phyloP scores from a whole-genome alignment of 164 flowering plant genomes.

The Annona cherimola region DNA sequence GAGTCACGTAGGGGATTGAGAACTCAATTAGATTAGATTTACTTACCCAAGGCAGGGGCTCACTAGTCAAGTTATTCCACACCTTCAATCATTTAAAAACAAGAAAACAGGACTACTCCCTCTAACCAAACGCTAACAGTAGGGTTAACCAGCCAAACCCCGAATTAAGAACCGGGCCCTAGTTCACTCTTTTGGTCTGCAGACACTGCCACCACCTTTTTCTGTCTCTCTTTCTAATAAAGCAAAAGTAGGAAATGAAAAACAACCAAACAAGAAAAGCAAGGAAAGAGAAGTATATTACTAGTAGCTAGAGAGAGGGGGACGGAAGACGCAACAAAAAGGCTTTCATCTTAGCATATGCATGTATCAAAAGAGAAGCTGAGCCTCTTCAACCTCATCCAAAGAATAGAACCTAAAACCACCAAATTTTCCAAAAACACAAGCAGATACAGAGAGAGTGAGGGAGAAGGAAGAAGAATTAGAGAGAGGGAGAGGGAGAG shows the following conservation, averaged over 20 bases:
- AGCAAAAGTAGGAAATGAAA: slow-evolving; percentile 32
- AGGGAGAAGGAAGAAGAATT: slow-evolving; percentile 23
- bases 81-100: slow-evolving; percentile 6
- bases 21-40: background rate
- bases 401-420: slow-evolving; percentile 14
- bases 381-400: slow-evolving; percentile 22
- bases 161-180: background rate
- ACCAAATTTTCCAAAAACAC: background rate
- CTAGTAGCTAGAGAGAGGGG: slow-evolving; percentile 16
- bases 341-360: slow-evolving; percentile 35
- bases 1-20: background rate
- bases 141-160: slow-evolving; percentile 1
- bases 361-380: slow-evolving; percentile 20
- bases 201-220: slow-evolving; percentile 48
- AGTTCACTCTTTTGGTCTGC: slow-evolving; percentile 27
- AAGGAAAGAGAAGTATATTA: slow-evolving; percentile 9
- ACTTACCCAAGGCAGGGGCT: background rate
- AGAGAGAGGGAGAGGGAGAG: slow-evolving; percentile 12
- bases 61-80: slow-evolving; percentile 1
- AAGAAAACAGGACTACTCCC: background rate
- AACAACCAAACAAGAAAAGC: slow-evolving; percentile 4
- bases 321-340: slow-evolving; percentile 19
- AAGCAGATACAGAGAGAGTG: slow-evolving; percentile 17
- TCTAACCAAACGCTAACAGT: background rate
- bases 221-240: slow-evolving; percentile 55